These are phyloP conservation scores for Canna indica DNA, from an alignment of 176 grass and related monocot genomes.

Conservation along the genomic window DNA sequence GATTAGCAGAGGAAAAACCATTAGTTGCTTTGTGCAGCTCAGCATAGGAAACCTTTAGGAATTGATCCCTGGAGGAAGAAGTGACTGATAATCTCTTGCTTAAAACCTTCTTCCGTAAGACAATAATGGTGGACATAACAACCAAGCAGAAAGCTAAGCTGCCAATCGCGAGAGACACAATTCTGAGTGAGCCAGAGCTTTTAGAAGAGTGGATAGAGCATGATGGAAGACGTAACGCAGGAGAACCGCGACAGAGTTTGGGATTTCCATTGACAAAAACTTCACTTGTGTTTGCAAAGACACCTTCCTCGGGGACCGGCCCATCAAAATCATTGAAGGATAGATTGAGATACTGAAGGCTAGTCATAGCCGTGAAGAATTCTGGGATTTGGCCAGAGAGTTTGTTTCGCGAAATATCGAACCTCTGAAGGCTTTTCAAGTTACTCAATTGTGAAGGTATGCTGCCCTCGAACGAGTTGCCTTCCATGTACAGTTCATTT, in stretches of 20 bases:
- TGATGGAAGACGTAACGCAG: too few species aligned
- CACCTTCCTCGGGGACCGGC: not conserved
- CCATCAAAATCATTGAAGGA: not conserved
- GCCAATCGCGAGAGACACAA: not conserved
- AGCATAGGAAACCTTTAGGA: not conserved
- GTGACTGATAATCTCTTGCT: not conserved
- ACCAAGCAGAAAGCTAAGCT: not conserved
- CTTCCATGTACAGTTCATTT: not conserved
- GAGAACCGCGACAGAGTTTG: not conserved
- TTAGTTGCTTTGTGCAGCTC: not conserved
- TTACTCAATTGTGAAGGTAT: not conserved
- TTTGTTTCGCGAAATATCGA: slow-evolving; percentile 25
- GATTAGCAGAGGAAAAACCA: not conserved
- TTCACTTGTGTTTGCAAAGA: not conserved
- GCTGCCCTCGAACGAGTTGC: slow-evolving; percentile 6
- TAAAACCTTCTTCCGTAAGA: not conserved
- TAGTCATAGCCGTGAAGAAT: not conserved
- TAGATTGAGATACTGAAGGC: slow-evolving; percentile 9
- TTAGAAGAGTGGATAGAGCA: too few species aligned
- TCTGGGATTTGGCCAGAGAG: slow-evolving; percentile 11
- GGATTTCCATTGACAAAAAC: not conserved
- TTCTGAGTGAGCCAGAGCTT: not conserved
- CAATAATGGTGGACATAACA: not conserved
- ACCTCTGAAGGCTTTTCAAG: not conserved
- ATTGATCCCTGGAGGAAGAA: not conserved